A percentile compares a stretch with the other conserved stretches of the same genome.
These are phyloP conservation scores for Meyerozyma smithsonii DNA, from an alignment of 1,139 yeast species.

Conservation along the genomic window DNA sequence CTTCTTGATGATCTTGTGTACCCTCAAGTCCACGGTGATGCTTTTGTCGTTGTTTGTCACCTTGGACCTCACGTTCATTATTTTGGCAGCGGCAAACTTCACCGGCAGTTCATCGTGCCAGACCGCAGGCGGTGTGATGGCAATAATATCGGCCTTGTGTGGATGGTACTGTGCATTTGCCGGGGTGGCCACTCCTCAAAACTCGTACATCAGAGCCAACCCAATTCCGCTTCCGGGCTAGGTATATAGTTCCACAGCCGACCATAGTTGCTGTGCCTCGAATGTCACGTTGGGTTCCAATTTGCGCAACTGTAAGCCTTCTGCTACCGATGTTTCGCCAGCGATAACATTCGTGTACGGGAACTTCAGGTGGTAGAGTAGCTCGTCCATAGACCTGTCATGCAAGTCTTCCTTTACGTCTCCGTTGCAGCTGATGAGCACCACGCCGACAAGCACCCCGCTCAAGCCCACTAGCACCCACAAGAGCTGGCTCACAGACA, in stretches of 20 bases:
- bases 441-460: conserved; percentile 43
- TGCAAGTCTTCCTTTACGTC: conserved; percentile 5
- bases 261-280: conserved; percentile 1
- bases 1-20: conserved; percentile 32
- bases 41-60: conserved; percentile 31
- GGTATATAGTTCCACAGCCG: conserved; percentile 1
- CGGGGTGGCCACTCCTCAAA: conserved; percentile 27
- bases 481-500: conserved; percentile 31
- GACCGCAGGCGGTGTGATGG: conserved; percentile 42
- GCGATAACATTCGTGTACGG: conserved; percentile 6
- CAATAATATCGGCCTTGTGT: conserved; percentile 34
- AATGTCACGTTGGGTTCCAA: not conserved
- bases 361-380: conserved; percentile 16
- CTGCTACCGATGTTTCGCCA: not conserved
- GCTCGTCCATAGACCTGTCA: conserved; percentile 14
- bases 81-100: conserved; percentile 40
- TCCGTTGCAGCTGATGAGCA: conserved; percentile 39
- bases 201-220: conserved; percentile 24
- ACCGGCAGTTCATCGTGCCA: conserved; percentile 25
- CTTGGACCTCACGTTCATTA: conserved; percentile 35
- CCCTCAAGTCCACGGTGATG: conserved; percentile 42
- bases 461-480: conserved; percentile 48
- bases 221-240: conserved; percentile 16
- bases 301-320: not conserved
- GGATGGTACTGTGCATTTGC: conserved; percentile 41